Percentiles rank a stretch among this genome's conserved stretches.
phyloP scores from a whole-genome alignment of 371 early-diverging fungal species.

The Encephalitozoon cuniculi region DNA sequence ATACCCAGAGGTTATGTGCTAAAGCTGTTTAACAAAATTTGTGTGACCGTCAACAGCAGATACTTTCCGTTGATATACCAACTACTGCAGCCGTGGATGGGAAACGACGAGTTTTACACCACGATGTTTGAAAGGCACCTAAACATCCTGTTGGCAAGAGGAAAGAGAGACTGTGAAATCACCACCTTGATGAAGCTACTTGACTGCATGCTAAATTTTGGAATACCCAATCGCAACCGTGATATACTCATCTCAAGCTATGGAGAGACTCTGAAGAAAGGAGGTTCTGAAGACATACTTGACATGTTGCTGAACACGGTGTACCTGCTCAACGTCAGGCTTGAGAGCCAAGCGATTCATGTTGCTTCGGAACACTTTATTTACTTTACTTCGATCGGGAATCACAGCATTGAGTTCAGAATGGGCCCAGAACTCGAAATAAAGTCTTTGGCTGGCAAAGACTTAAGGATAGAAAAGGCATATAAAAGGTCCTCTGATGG shows the following conservation, averaged over 20 bases:
- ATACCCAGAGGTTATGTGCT: slow-evolving; percentile 9
- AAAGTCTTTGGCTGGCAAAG: background rate
- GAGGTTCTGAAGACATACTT: background rate
- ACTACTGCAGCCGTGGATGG: background rate
- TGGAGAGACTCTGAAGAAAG: background rate
- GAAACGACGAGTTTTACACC: background rate
- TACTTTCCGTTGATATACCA: slow-evolving; percentile 23
- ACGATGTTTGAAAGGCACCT: slow-evolving; percentile 27
- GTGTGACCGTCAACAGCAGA: background rate
- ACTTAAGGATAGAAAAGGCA: background rate
- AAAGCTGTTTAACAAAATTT: slow-evolving; percentile 11
- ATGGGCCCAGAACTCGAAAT: background rate
- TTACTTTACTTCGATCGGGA: background rate
- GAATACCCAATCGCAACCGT: slow-evolving; percentile 1
- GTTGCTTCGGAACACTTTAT: background rate
- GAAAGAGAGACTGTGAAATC: background rate
- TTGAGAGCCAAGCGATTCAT: background rate
- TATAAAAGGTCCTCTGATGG: background rate
- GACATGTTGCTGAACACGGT: background rate
- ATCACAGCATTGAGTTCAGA: background rate
- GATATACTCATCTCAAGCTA: background rate
- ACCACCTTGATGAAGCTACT: slow-evolving; percentile 2
- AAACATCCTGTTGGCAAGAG: background rate
- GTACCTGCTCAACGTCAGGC: background rate
- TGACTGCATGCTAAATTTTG: background rate